Evolutionary conservation across 495 filamentous ascomycete species (phyloP), one percentile per base, ranked within the genome.

Genomic region (Cercophora scortea): DNA sequence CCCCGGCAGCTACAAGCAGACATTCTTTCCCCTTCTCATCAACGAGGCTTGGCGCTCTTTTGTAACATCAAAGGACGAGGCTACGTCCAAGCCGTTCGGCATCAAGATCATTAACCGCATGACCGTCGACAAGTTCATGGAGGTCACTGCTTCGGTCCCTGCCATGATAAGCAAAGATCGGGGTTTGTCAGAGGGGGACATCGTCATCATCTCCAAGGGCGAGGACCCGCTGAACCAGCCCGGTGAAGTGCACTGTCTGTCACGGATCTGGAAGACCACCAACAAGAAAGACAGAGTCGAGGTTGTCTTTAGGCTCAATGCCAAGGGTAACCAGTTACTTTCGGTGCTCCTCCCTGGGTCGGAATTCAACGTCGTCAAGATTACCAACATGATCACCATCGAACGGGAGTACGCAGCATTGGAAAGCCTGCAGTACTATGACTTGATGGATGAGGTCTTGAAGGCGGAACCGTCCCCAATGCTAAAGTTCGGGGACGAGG

Each of bases 11-110:
- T 98, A 97, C 62, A 88, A 95, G 68, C 75, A 79, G 46, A 92
- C 89, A 0, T 98, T 97, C 73, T 82, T 90, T 51, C 94, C 93
- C 10, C 74, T 98, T 38, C 78, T 98, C 34, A 82, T 94, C 44
- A 83, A 95, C 45, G 93, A 98, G 67, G 92, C 90, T 45, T 98
- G 93, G 93, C 88, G 95, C 65, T 85, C 88, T 1, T 93, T 98
- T 59, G 82, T 95, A 34, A 88, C 88, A 44, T 81, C 86, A 3
- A 89, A 88, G 61, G 90, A 98, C 60, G 94, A 98, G 67, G 80
- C 81, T 12, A 83, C 73, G 19, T 84, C 83, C 61, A 88, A 84
- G 52, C 75, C 85, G 0, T 88, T 93, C 54, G 88, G 90, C 47
- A 79, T 96, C 61, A 94, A 89, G 50, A 72, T 97, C 10, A 79